Conservation (phyloP, 2,329 filamentous ascomycete species). For the Trichoderma oligosporum region DNA sequence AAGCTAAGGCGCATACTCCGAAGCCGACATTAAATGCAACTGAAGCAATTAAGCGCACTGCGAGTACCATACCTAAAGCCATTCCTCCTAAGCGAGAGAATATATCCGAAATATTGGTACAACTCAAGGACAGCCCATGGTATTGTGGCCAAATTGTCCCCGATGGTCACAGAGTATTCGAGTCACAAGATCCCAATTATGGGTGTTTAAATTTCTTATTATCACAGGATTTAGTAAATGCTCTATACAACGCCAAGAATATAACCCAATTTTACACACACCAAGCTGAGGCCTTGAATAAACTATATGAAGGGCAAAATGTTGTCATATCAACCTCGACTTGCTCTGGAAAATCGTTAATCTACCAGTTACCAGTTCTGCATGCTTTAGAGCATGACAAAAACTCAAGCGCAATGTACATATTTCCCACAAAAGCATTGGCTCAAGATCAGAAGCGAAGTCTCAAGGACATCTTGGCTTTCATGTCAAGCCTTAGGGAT, state of each 20-base stretch:
- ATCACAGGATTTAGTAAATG: conserved; percentile 91
- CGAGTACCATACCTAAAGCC: conserved; percentile 55
- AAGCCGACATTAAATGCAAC: conserved; percentile 45
- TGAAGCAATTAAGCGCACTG: conserved; percentile 29
- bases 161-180: conserved; percentile 86
- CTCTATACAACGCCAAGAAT: conserved; percentile 83
- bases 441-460: conserved; percentile 92
- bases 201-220: conserved; percentile 81
- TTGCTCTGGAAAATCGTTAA: conserved; percentile 95
- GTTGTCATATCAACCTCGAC: conserved; percentile 94
- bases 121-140: conserved; percentile 79
- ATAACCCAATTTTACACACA: conserved; percentile 88
- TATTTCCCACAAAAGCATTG: conserved; percentile 94
- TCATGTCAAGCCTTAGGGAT: conserved; percentile 72
- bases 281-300: conserved; percentile 90
- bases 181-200: conserved; percentile 75
- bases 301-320: conserved; percentile 73
- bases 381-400: conserved; percentile 77
- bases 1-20: conserved; percentile 61
- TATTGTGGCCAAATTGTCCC: conserved; percentile 92
- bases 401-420: conserved; percentile 85
- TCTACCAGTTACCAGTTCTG: conserved; percentile 91
- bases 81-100: conserved; percentile 78
- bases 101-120: conserved; percentile 78
- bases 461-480: conserved; percentile 76